Base-by-base conservation (phyloP, 208 protist species). In the Angomonas deanei region DNA sequence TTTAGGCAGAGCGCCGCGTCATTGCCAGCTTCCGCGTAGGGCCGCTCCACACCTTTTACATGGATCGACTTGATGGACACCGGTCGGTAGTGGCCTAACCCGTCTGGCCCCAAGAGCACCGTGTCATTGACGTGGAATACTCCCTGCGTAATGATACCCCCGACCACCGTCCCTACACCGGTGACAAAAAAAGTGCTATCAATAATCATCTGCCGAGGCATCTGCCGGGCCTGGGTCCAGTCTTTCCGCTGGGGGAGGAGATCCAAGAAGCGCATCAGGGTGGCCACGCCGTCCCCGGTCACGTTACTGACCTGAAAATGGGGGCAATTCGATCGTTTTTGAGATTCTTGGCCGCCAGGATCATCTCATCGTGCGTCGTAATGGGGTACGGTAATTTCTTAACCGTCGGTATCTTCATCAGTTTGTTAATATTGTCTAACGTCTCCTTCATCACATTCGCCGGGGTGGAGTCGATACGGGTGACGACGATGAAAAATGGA, bases 101-200 rank as follows among this genome's bases (percentile, higher is more conserved):
- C 75, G 76, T 98, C 93, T 0, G 97, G 97, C 21, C 97, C 97
- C 4, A 99, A 57, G 34, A 97, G 79, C 32, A 99, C 73, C 19
- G 73, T 94, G 63, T 98, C 96, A 66, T 96, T 96, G 21, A 84
- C 70, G 1, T 68, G 74, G 53, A 99, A 91, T 0, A 76, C 63
- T 23, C 98, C 98, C 32, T 91, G 75, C 34, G 91, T 90, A 19
- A 99, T 64, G 42, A 98, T 92, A 33, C 97, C 98, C 13, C 87
- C 92, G 21, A 99, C 97, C 5, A 99, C 97, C 3, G 96, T 97
- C 11, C 97, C 97, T 17, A 99, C 96, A 6, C 97, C 96, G 1
- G 81, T 88, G 8, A 97, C 86, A 56, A 93, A 96, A 65, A 96
- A 97, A n/a, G 86, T 96, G 65, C 67, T 90, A 60, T 96, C 91